phyloP scores from a whole-genome alignment of 805 yeast species.

The Cyberlindnera misumaiensis region DNA sequence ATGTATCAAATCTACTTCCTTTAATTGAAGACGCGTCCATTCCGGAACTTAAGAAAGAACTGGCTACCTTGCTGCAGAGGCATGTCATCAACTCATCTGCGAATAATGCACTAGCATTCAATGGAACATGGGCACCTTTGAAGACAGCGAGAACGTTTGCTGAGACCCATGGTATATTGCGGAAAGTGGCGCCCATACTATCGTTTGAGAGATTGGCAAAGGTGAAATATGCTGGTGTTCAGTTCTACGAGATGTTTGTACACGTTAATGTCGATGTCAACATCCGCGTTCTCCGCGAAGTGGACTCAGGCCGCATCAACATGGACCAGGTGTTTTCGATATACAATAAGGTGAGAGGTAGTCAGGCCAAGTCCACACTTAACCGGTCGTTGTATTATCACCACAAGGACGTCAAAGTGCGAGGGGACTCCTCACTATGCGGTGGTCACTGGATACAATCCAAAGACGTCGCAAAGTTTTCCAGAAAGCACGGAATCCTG shows the following conservation, averaged over 20 bases:
- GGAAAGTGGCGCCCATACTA: conserved; percentile 16
- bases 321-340: conserved; percentile 20
- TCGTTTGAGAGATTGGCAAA: conserved; percentile 21
- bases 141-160: conserved; percentile 20
- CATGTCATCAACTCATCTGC: background rate
- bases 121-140: conserved; percentile 22
- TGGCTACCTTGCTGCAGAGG: background rate
- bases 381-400: conserved; percentile 12
- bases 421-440: conserved; percentile 21
- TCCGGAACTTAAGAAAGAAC: conserved; percentile 1
- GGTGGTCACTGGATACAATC: conserved; percentile 25
- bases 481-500: conserved; percentile 14
- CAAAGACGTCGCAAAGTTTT: conserved; percentile 11
- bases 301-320: conserved; percentile 11
- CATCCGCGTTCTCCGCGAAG: conserved; percentile 22
- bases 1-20: conserved; percentile 3
- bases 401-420: conserved; percentile 8
- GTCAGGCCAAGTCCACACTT: conserved; percentile 3
- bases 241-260: conserved; percentile 22
- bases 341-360: conserved; percentile 13
- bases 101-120: background rate
- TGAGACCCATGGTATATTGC: conserved; percentile 8
- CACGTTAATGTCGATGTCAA: conserved; percentile 9
- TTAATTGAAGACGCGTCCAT: background rate
- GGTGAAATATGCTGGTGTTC: conserved; percentile 19